Evolutionary conservation across 257 asterid species (phyloP), one percentile per base, ranked within the genome.

Genomic region (Plantago major): DNA sequence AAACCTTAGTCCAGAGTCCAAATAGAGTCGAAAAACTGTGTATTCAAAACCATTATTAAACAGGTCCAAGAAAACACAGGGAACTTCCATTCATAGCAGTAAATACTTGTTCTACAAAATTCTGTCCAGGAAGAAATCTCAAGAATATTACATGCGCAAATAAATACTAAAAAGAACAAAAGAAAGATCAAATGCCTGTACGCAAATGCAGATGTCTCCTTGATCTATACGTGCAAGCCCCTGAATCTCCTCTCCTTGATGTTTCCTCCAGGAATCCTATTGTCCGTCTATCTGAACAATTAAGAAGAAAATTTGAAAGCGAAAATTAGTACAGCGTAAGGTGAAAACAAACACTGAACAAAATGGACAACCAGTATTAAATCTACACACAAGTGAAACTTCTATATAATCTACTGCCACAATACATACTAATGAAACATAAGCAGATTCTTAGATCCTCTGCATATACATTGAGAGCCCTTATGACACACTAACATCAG

Each of bases 101-200:
- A 46, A 46, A 43, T 58, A 46, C 4, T 43, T 12, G 42, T 55
- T 68, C 78, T 75, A 67, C 81, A 79, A 79, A 75, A 72, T 50
- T 60, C 72, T 50, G 51, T 48, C 49, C 70, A 66, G 46, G 47
- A 68, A 16, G 46, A 66, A 63, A 64, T 62, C 50, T 74, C 62
- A 67, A 45, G 55, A 63, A 60, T 55, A 71, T 58, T 66, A 66
- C 78, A 71, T 50, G 46, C 66, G 65, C 58, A 48, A 73, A 62
- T 42, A 64, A 67, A 58, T 70, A 57, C 55, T 42, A 57, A 43
- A 46, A 26, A 45, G 43, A 43, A 18, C 42, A 71, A 56, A 54
- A 44, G 19, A 60, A 37, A 68, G 62, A 53, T 62, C 7, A 57
- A 65, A 61, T 71, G 47, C 58, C 67, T 55, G 55, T 30, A 63